Base-by-base conservation (phyloP, 2,329 filamentous ascomycete species). In the Cladosporium colombiae region DNA sequence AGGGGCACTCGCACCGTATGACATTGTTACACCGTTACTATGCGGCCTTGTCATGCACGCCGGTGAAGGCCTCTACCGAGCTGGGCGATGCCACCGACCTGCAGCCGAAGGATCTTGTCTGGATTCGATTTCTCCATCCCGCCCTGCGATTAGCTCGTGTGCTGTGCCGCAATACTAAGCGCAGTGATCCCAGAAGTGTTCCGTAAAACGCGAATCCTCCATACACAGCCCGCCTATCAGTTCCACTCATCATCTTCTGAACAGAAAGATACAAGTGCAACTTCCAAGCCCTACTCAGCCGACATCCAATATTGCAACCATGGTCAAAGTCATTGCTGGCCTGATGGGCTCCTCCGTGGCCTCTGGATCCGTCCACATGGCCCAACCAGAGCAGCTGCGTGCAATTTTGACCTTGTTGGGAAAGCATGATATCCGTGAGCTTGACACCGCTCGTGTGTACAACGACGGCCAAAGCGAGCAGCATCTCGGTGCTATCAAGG, bases 371-470 rank as follows among this genome's bases (percentile, higher is more conserved):
- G 56, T 62, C 13, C 65, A 66, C 14, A 61, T 73, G 52, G 63
- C 69, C 2, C 65, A 67, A 16, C 23, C 66, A 8, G 66, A 67
- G 21, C 69, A 72, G 40, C 63, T 75, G 6, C 53, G 52, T n/a
- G 65, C 71, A 14, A 73, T 80, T 49, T 70, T 80, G 10, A 62
- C 70, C 35, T 66, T 70, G 14, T 74, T 78, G 66, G 70, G 71
- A 49, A 62, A 67, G 2, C 71, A 78, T 67, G 69, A 71, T 16
- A 71, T 79, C 64, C 68, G 52, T 16, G 75, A 78, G 25, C 69
- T 80, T 56, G 78, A 80, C 67, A 80, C 77, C 0, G 76, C 78
- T 7, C 76, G 77, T 29, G 70, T 78, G 58, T 80, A 80, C 70
- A 78, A 77, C 52, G 46, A 56, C n/a, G 78, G 78, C 52, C 70